Evolutionary conservation across 768 basidiomycete genomes (phyloP), one percentile per base, ranked within the genome.

Genomic region (Lentinula sp.): DNA sequence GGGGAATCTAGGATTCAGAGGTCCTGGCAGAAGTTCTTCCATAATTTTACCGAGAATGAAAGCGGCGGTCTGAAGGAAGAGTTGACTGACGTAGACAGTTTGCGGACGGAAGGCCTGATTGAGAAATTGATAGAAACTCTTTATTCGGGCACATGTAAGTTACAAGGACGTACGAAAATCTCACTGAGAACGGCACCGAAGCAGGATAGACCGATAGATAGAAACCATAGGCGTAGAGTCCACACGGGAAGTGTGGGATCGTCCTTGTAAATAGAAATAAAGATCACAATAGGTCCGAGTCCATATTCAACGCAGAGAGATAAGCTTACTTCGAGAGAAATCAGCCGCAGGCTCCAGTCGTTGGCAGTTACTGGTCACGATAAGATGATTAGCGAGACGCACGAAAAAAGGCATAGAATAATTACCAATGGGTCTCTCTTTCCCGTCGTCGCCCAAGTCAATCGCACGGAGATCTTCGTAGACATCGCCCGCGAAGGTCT

Each of bases 21-120:
- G 64, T 28, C 64, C 64, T 33, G 64, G 64, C 9, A 65, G 20
- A 37, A 65, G 12, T 41, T 60, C 59, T 52, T 65, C 62, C 46
- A 63, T 54, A 9, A 63, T 32, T 16, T 56, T 49, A 23, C 64
- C 64, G 28, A 65, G 60, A 33, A 63, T 57, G 43, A 63, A 65
- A 6, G 51, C 64, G 28, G 57, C 48, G n/a, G 59, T 60, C 42
- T 65, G 64, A 1, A 65, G 45, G 52, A 65, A 65, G n/a, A 65
- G 60, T 57, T 65, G 64, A n/a, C 52, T 56, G 57, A 63, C 64
- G 45, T 63, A 65, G 45, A 65, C 62, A 32, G 37, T 57, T 77
- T 77, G 67, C 77, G 77, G 63, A 77, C 77, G 71, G 77, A 79
- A 20, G 75, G 76, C 6, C 77, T 76, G 4, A 76, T 2, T 59